Evolutionary conservation across 1,284 basidiomycete species (phyloP).

Genomic region (Pholiota adiposa): DNA sequence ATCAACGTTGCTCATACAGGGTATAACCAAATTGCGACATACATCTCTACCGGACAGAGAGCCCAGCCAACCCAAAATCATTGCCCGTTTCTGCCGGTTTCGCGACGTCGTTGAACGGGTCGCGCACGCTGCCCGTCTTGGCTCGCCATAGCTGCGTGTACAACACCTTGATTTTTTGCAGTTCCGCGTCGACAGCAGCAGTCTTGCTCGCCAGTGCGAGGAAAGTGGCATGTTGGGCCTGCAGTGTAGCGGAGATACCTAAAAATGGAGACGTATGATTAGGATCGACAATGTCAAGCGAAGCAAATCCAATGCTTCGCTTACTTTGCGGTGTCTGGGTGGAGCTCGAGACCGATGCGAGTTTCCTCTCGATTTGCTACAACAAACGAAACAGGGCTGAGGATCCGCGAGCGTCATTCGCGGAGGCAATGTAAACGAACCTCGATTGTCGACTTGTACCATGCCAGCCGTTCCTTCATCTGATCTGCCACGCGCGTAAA

Average conservation of each 20-base stretch:
- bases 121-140: conserved; percentile 72
- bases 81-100: conserved; percentile 45
- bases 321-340: conserved; percentile 78
- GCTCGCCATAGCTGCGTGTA: conserved; percentile 72
- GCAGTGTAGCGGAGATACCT: conserved; percentile 75
- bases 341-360: conserved; percentile 66
- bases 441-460: conserved; percentile 82
- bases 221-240: conserved; percentile 76
- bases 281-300: conserved; percentile 9
- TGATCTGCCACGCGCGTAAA: conserved; percentile 74
- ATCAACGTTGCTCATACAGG: conserved; percentile 8
- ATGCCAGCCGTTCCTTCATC: conserved; percentile 70
- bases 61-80: conserved; percentile 53
- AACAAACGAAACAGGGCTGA: not conserved
- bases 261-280: conserved; percentile 14
- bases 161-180: conserved; percentile 71
- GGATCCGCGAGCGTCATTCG: conserved; percentile 3
- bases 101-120: conserved; percentile 73
- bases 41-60: conserved; percentile 40
- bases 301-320: conserved; percentile 13
- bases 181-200: conserved; percentile 67
- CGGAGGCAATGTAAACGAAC: conserved; percentile 39
- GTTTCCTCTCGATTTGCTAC: conserved; percentile 83
- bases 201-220: conserved; percentile 74
- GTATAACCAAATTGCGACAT: conserved; percentile 12